Percentiles rank a stretch among this genome's conserved stretches.
phyloP scores from a whole-genome alignment of 371 early-diverging fungal genomes.

The Mucor circinelloides region DNA sequence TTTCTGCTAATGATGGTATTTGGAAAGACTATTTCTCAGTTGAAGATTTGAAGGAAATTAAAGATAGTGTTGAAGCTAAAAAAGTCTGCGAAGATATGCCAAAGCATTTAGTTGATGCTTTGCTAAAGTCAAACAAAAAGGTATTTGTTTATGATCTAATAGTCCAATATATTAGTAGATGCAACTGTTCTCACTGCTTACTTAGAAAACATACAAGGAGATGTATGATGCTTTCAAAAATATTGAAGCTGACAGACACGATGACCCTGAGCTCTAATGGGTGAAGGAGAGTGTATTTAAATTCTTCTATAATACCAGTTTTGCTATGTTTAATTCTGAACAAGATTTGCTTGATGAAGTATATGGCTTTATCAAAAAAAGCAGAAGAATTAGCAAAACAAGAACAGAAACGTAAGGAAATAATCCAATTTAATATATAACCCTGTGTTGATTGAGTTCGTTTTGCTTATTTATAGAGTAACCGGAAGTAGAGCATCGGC shows the following conservation, averaged over 20 bases:
- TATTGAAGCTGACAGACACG: conserved; percentile 2
- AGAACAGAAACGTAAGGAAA: too few species aligned
- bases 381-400: conserved; percentile 4
- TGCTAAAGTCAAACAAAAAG: conserved; percentile 7
- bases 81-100: conserved; percentile 4
- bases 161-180: background rate
- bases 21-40: conserved; percentile 9
- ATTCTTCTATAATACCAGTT: conserved; percentile 2
- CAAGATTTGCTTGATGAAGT: conserved; percentile 14
- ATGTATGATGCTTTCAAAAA: conserved; percentile 8
- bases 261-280: conserved; percentile 2
- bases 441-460: too few species aligned
- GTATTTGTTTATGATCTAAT: too few species aligned
- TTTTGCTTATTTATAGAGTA: too few species aligned
- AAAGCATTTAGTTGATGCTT: background rate
- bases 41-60: too few species aligned
- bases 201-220: conserved; percentile 2
- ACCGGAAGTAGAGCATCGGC: too few species aligned
- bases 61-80: too few species aligned
- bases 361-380: conserved; percentile 13
- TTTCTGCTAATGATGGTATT: background rate
- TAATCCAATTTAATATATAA: too few species aligned
- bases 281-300: conserved; percentile 6
- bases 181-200: background rate
- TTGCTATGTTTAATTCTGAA: background rate